phyloP scores from a whole-genome alignment of 768 basidiomycete genomes.

The Amanita pallidorosea region DNA sequence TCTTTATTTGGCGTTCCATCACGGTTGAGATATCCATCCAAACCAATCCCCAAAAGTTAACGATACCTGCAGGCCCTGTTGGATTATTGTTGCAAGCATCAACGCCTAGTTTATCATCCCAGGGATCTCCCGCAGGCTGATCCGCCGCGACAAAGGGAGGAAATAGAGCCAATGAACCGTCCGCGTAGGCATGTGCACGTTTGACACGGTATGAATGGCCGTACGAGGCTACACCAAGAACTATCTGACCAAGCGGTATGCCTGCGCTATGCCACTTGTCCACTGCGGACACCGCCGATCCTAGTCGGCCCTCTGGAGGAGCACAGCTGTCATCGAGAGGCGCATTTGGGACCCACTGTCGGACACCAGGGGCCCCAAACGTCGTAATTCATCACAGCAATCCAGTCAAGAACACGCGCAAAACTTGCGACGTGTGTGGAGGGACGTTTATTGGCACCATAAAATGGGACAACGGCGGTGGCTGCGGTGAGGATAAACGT shows the following conservation, averaged over 20 bases:
- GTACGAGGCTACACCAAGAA: too few species aligned
- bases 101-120: conserved; percentile 40
- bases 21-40: conserved; percentile 35
- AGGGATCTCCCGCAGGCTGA: conserved; percentile 49
- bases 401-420: conserved; percentile 48
- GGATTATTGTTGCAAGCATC: conserved; percentile 55
- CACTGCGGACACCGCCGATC: conserved; percentile 70
- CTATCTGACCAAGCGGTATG: conserved; percentile 55
- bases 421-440: conserved; percentile 60
- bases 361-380: conserved; percentile 54
- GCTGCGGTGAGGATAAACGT: conserved; percentile 50
- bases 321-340: conserved; percentile 77
- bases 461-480: conserved; percentile 28
- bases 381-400: conserved; percentile 63
- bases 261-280: conserved; percentile 65
- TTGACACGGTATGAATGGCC: conserved; percentile 68
- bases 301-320: conserved; percentile 41
- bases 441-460: conserved; percentile 39
- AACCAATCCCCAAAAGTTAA: conserved; percentile 60
- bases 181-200: conserved; percentile 31
- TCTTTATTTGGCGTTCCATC: conserved; percentile 36
- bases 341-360: conserved; percentile 74
- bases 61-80: conserved; percentile 37
- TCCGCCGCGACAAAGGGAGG: conserved; percentile 41
- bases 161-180: conserved; percentile 30